phyloP scores from a whole-genome alignment of 139 green algal genomes.

The Coccomyxa sp. region DNA sequence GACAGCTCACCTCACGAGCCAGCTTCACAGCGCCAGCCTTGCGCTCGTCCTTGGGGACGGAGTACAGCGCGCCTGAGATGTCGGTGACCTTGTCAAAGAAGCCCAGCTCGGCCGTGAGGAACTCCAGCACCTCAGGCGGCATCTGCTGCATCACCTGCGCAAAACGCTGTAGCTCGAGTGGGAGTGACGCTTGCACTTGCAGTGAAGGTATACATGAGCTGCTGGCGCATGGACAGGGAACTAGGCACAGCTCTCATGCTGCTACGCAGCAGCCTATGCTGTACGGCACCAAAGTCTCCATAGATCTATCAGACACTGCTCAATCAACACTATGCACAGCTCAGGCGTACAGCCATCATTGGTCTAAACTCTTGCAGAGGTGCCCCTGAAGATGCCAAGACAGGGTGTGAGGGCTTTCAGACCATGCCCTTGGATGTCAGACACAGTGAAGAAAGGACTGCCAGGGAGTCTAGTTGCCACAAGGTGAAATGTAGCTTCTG shows the following conservation, averaged over 20 bases:
- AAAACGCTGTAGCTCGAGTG: neutral
- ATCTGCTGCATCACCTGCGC: constrained; percentile 10
- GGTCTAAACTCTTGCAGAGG: too few species aligned
- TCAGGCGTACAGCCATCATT: too few species aligned
- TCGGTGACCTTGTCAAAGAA: constrained; percentile 75
- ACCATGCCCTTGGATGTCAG: neutral
- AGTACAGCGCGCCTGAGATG: constrained; percentile 63
- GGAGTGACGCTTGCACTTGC: neutral
- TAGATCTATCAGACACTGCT: too few species aligned
- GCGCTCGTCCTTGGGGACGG: constrained; percentile 39
- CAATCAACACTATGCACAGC: too few species aligned
- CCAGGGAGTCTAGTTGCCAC: neutral
- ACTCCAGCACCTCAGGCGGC: constrained; percentile 23
- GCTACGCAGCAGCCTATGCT: neutral
- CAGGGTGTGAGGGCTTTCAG: neutral
- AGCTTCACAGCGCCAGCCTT: constrained; percentile 11
- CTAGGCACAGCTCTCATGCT: neutral
- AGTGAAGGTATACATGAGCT: neutral
- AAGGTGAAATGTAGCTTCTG: neutral
- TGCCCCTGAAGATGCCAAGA: too few species aligned
- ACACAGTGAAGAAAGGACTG: neutral
- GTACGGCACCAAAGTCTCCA: too few species aligned
- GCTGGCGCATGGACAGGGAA: neutral
- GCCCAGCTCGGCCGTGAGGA: constrained; percentile 58
- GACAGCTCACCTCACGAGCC: neutral